A percentile compares a stretch with the other conserved stretches of the same genome.
Evolutionary conservation across 73 alveolate genomes (phyloP).

Genomic region (Diophrys sp.): DNA sequence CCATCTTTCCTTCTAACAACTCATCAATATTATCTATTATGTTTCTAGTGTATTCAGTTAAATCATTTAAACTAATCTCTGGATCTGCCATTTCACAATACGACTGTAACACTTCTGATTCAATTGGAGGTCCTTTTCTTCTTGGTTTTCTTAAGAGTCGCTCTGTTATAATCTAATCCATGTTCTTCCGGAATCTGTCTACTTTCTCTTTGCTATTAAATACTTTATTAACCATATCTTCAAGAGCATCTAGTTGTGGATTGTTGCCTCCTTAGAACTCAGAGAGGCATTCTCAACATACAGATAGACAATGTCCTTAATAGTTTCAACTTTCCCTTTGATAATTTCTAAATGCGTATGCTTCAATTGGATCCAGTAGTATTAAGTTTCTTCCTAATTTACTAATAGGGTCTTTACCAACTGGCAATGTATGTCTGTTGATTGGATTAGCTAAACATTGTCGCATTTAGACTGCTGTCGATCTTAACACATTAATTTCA

Average conservation of each 20-base stretch:
- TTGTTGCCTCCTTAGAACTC: constrained; percentile 11
- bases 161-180: too few relatives aligned
- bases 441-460: constrained; percentile 58
- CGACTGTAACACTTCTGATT: too few relatives aligned
- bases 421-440: constrained; percentile 30
- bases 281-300: constrained; percentile 43
- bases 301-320: constrained; percentile 36
- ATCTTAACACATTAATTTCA: constrained; percentile 56
- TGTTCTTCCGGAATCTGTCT: too few relatives aligned
- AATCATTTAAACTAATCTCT: too few relatives aligned
- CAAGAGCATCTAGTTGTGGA: not conserved
- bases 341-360: constrained; percentile 33
- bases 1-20: too few relatives aligned
- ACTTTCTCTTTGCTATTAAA: constrained; percentile 6
- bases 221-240: not conserved
- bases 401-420: constrained; percentile 41
- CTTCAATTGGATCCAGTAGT: constrained; percentile 44
- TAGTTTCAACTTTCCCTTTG: constrained; percentile 23
- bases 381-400: constrained; percentile 37
- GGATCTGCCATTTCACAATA: too few relatives aligned
- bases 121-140: too few relatives aligned
- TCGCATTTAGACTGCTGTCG: constrained; percentile 48
- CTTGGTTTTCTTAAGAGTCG: too few relatives aligned
- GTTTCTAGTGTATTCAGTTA: too few relatives aligned
- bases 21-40: too few relatives aligned